Evolutionary conservation across 2,329 filamentous ascomycete genomes (phyloP).

Genomic region (Fusarium camptoceras): DNA sequence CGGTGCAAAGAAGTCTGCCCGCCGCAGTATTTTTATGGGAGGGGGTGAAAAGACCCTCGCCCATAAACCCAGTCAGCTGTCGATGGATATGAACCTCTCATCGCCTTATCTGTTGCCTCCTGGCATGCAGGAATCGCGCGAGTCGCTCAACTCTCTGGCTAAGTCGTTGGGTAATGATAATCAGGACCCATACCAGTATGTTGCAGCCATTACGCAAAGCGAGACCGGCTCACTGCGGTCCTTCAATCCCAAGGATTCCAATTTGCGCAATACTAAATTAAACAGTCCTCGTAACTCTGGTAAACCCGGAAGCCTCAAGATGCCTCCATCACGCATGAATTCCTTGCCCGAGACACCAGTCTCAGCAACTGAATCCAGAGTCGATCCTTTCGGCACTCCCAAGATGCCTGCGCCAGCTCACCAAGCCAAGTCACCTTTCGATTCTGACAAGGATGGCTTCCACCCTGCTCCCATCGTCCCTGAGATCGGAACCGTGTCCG

Average conservation of each 20-base stretch:
- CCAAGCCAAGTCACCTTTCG: slow-evolving; percentile 35
- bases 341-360: slow-evolving; percentile 59
- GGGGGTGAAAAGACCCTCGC: slow-evolving; percentile 66
- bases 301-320: slow-evolving; percentile 46
- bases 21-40: slow-evolving; percentile 53
- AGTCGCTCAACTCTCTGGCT: slow-evolving; percentile 88
- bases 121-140: slow-evolving; percentile 79
- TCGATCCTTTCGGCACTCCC: slow-evolving; percentile 54
- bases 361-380: slow-evolving; percentile 49
- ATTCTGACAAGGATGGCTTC: slow-evolving; percentile 46
- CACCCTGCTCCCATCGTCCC: slow-evolving; percentile 53
- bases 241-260: slow-evolving; percentile 56
- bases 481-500: slow-evolving; percentile 53
- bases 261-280: slow-evolving; percentile 60
- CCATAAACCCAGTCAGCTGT: slow-evolving; percentile 66
- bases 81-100: slow-evolving; percentile 79
- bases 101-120: slow-evolving; percentile 96
- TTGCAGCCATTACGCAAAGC: slow-evolving; percentile 67
- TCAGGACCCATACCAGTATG: slow-evolving; percentile 85
- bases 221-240: slow-evolving; percentile 69
- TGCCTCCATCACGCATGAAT: slow-evolving; percentile 52
- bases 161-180: slow-evolving; percentile 77
- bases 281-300: slow-evolving; percentile 52
- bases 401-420: slow-evolving; percentile 48
- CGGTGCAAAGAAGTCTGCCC: slow-evolving; percentile 48